Evolutionary conservation across 164 flowering plant genomes (phyloP), one percentile per base, ranked within the genome.

Genomic region (Liriodendron chinense): DNA sequence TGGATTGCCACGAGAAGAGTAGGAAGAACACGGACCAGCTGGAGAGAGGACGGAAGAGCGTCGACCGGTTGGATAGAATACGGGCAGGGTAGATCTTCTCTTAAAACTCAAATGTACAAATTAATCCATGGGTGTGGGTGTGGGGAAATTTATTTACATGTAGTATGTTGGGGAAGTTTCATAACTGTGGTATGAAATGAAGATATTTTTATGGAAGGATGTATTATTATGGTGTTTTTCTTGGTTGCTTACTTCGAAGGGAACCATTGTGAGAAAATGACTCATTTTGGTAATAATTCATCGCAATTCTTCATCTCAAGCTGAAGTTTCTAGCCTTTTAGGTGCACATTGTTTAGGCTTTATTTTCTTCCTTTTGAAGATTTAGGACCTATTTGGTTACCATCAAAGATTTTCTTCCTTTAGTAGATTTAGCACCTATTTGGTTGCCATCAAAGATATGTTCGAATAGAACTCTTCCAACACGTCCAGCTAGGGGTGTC

Each of bases 41-140:
- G 68, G 97, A 91, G 73, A 88, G 87, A 78, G 94, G 82, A 49
- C 76, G 98, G 82, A 92, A 89, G 81, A 93, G 98, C 71, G 91
- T 93, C 18, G 98, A 93, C 61, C 83, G 90, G 78, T 83, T 92
- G 83, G 97, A 91, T 65, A 86, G 96, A 89, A 74, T 89, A 84
- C 79, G 91, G n/a, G 83, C 81, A 47, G 93, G 89, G 81, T 90
- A 82, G 86, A 70, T 67, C 49, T 71, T 78, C 47, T 20, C 69
- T 26, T 66, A 13, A 64, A 53, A 71, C 12, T 47, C 24, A 56
- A 72, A 75, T 79, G 72, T 74, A 7, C 57, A 53, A 53, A 9
- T 53, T 10, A 53, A 53, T 53, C 74, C 73, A 34, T 23, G 76
- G 49, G 69, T 79, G 80, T 79, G 80, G 76, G 73, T 76, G 77